Evolutionary conservation across 169 alveolate genomes (phyloP).

Genomic region (Plasmodium inui): DNA sequence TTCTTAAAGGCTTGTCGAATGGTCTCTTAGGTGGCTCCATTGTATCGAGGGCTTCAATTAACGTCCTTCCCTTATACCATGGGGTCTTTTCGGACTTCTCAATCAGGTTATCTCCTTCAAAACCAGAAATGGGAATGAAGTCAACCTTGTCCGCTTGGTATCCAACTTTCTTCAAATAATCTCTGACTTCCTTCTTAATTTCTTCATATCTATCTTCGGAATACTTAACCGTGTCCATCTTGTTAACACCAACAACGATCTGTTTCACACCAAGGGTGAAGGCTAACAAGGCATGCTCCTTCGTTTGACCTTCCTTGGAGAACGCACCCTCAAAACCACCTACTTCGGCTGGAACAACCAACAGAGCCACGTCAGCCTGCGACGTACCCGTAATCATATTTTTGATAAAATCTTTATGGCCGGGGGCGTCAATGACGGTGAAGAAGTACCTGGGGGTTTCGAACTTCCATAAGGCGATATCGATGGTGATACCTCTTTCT

Average conservation of each 20-base stretch:
- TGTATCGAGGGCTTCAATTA: slow-evolving; percentile 96
- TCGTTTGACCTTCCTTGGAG: slow-evolving; percentile 96
- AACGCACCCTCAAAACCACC: slow-evolving; percentile 99
- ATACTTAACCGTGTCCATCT: slow-evolving; percentile 98
- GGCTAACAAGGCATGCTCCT: slow-evolving; percentile 99
- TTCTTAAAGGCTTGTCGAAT: slow-evolving; percentile 96
- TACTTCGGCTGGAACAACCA: slow-evolving; percentile 97
- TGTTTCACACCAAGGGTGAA: slow-evolving; percentile 99
- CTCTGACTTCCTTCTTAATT: slow-evolving; percentile 95
- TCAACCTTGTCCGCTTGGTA: slow-evolving; percentile 97
- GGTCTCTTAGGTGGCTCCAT: slow-evolving; percentile 98
- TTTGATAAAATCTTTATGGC: slow-evolving; percentile 99
- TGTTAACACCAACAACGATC: slow-evolving; percentile 98
- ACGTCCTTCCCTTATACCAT: slow-evolving; percentile 98
- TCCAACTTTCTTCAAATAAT: slow-evolving; percentile 96
- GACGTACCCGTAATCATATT: slow-evolving; percentile 99
- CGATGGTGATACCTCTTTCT: slow-evolving; percentile 99
- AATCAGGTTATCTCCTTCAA: slow-evolving; percentile 97
- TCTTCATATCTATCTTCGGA: slow-evolving; percentile 97
- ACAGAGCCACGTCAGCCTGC: slow-evolving; percentile 98
- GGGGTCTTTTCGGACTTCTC: slow-evolving; percentile 96
- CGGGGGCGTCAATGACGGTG: slow-evolving; percentile 99
- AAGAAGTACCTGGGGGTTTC: slow-evolving; percentile 96
- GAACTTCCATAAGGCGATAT: slow-evolving; percentile 97
- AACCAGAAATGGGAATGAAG: slow-evolving; percentile 98